These are phyloP conservation scores for Drechslerella coelobrocha DNA, from an alignment of 2,329 filamentous ascomycete species.

Conservation along the genomic window DNA sequence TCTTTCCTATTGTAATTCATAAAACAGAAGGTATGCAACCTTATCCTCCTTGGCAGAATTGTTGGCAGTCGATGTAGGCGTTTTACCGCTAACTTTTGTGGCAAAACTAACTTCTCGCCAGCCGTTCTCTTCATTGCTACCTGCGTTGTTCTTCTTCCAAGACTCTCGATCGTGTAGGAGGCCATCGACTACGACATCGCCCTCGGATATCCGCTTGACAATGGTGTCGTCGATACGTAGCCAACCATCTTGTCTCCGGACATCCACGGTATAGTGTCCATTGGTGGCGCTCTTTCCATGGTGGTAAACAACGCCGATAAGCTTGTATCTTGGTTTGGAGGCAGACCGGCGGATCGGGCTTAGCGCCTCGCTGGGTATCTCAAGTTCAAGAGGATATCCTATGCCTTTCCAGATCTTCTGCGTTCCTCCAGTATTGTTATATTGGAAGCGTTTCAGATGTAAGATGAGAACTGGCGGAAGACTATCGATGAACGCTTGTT, in stretches of 20 bases:
- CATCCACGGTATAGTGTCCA: constrained; percentile 97
- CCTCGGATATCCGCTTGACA: constrained; percentile 80
- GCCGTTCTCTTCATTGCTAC: constrained; percentile 26
- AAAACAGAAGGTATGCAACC: constrained; percentile 44
- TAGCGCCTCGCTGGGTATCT: constrained; percentile 89
- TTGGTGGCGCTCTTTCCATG: constrained; percentile 96
- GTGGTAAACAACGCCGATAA: constrained; percentile 93
- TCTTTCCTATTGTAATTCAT: constrained; percentile 22
- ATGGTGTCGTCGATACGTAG: constrained; percentile 93
- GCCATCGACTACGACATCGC: constrained; percentile 66
- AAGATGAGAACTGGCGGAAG: constrained; percentile 90
- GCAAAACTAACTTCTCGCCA: constrained; percentile 51
- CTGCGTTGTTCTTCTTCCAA: constrained; percentile 7
- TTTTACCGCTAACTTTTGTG: constrained; percentile 55
- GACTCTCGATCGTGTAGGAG: constrained; percentile 13
- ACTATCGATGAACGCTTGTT: constrained; percentile 92
- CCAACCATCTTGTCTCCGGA: constrained; percentile 96
- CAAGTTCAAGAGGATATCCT: constrained; percentile 90
- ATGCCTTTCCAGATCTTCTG: constrained; percentile 99
- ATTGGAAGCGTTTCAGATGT: constrained; percentile 96
- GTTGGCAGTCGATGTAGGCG: neutral
- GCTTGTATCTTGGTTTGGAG: constrained; percentile 77
- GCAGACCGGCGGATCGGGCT: constrained; percentile 74
- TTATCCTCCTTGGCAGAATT: constrained; percentile 27
- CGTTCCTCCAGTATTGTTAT: constrained; percentile 83